phyloP scores from a whole-genome alignment of 2,329 filamentous ascomycete species.

The Neophaeococcomyces mojaviensis region DNA sequence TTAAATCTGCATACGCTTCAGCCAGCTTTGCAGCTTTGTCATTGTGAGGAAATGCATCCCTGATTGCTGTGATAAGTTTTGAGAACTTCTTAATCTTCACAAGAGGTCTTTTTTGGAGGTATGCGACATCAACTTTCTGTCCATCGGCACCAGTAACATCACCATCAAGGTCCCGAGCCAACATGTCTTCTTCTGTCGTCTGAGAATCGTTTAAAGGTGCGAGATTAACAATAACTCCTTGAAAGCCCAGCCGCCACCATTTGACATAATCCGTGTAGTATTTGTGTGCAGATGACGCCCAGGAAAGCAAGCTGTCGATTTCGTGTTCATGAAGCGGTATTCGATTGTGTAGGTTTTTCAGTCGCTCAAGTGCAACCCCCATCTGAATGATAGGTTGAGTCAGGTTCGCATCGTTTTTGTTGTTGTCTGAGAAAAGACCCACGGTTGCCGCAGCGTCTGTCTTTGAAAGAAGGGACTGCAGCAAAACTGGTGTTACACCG shows the following conservation, averaged over 20 bases:
- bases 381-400: conserved; percentile 88
- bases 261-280: conserved; percentile 80
- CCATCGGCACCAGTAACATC: conserved; percentile 65
- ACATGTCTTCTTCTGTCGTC: conserved; percentile 41
- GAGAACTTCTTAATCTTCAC: conserved; percentile 80
- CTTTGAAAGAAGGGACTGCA: conserved; percentile 74
- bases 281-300: conserved; percentile 70
- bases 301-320: conserved; percentile 63
- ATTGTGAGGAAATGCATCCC: conserved; percentile 28
- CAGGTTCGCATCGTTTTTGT: conserved; percentile 53
- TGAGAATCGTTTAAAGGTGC: conserved; percentile 62
- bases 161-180: conserved; percentile 52
- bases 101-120: conserved; percentile 80
- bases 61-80: conserved; percentile 66
- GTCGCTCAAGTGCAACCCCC: conserved; percentile 79
- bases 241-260: conserved; percentile 87
- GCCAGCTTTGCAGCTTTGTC: conserved; percentile 49
- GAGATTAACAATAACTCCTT: conserved; percentile 88
- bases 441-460: conserved; percentile 57
- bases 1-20: conserved; percentile 61
- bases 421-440: conserved; percentile 55
- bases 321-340: conserved; percentile 61
- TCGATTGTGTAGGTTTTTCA: conserved; percentile 71
- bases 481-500: conserved; percentile 84
- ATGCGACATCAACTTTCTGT: conserved; percentile 88